Base-by-base conservation (phyloP, 768 basidiomycete genomes). In the Naganishia antarctica region DNA sequence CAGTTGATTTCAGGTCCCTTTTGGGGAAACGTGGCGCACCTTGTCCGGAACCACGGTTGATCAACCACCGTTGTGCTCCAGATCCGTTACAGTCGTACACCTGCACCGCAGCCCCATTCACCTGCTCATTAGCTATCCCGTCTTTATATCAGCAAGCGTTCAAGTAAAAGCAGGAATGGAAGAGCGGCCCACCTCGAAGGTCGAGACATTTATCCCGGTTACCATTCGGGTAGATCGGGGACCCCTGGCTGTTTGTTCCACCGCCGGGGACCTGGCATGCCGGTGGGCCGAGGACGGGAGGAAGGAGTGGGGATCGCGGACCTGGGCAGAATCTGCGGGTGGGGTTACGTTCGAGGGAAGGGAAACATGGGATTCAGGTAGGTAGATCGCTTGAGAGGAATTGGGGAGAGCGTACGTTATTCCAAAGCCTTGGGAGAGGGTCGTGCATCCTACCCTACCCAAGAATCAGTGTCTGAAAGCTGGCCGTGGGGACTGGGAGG, bases 151-250 rank as follows among this genome's bases (percentile, higher is more conserved):
- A n/a, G n/a, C 37, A 16, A 7, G 16, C 8, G 37, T 16, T 7
- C 7, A 16, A 7, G 8, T 8, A 8, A 18, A 44, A 44, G n/a
- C 9, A 9, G 43, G 43, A 18, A n/a, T 11, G 43, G 43, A 44
- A 9, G 5, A 21, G n/a, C n/a, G n/a, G 40, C 53, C 46, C 43
- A 37, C 62, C 65, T 13, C 34, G 15, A 15, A 70, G 68, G 23
- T 69, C 67, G 21, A 72, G 34, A 49, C 71, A 72, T 50, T 72
- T 72, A 16, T 62, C 46, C 2, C 49, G n/a, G 61, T 69, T 65
- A 4, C 66, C 65, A 40, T 65, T 64, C n/a, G 70, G 70, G 48
- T 72, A 59, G 63, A 72, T 69, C 41, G 71, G 32, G 15, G 23
- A 15, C 25, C 59, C 59, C 8, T 21, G 3, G 3, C 28, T 37